A percentile compares a stretch with the other conserved stretches of the same genome.
Conservation (phyloP, 2,329 filamentous ascomycete species). For the Keithomyces neogunnii region DNA sequence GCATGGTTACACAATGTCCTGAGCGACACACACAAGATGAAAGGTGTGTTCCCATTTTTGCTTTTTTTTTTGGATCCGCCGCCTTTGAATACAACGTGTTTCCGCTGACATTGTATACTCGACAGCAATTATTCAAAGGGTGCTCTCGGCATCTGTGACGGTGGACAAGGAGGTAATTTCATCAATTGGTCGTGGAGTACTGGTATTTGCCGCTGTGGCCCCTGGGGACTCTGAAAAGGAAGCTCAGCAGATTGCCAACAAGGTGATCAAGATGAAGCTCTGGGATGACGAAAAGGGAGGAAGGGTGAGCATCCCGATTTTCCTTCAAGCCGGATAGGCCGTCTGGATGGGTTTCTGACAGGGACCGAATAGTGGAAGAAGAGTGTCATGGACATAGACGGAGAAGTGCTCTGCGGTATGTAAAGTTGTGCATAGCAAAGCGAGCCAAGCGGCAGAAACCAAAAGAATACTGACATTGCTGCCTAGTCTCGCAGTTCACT, state of each 20-base stretch:
- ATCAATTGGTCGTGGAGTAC: constrained; percentile 78
- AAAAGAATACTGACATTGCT: neutral
- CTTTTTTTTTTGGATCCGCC: neutral
- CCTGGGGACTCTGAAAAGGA: constrained; percentile 88
- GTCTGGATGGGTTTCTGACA: neutral
- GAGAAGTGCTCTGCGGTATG: constrained; percentile 88
- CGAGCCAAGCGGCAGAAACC: neutral
- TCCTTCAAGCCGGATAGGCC: no score
- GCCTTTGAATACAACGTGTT: neutral
- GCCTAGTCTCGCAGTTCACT: constrained; percentile 88
- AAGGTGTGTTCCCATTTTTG: constrained; percentile 4
- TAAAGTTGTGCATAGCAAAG: neutral
- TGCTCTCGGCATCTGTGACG: constrained; percentile 90
- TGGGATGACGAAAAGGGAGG: constrained; percentile 77
- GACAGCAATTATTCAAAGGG: constrained; percentile 82
- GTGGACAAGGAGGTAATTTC: constrained; percentile 88
- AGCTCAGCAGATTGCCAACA: constrained; percentile 71
- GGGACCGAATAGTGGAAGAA: constrained; percentile 68
- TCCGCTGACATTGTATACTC: neutral
- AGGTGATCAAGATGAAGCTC: constrained; percentile 81
- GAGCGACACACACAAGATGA: neutral
- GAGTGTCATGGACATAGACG: constrained; percentile 77
- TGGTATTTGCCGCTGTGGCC: constrained; percentile 86
- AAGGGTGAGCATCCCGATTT: constrained; percentile 38
- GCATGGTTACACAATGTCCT: neutral